These are phyloP conservation scores for Ambrosiella beaveri DNA, from an alignment of 2,329 filamentous ascomycete genomes.

Conservation along the genomic window DNA sequence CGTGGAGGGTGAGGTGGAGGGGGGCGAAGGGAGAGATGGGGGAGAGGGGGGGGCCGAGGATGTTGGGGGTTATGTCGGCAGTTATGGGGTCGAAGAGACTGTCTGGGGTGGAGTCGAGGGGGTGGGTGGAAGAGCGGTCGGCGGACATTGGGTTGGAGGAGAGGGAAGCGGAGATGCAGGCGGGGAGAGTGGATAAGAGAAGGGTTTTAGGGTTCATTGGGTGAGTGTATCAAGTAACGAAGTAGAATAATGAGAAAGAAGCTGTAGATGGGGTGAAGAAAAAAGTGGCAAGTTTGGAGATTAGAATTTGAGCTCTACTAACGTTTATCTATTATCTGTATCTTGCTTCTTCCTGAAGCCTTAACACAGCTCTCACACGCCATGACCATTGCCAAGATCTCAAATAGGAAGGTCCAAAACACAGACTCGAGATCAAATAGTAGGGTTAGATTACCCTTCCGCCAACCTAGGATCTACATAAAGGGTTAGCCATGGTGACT, in stretches of 20 bases:
- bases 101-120: neutral
- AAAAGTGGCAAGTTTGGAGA: neutral
- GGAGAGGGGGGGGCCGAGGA: neutral
- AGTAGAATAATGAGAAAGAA: neutral
- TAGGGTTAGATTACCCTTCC: no score
- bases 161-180: neutral
- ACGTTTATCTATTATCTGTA: neutral
- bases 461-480: no score
- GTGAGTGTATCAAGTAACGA: neutral
- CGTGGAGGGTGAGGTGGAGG: conserved; percentile 1
- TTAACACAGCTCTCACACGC: neutral
- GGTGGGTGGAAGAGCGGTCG: neutral
- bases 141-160: neutral
- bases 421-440: no score
- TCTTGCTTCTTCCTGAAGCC: no score
- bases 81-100: neutral
- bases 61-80: neutral
- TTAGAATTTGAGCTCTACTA: neutral
- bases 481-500: no score
- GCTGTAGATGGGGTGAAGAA: neutral
- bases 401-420: neutral
- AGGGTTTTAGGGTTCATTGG: neutral
- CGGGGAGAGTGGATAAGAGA: neutral
- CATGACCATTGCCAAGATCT: neutral
- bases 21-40: neutral